phyloP scores from a whole-genome alignment of 2,329 filamentous ascomycete species.

The Aureobasidium subglaciale region DNA sequence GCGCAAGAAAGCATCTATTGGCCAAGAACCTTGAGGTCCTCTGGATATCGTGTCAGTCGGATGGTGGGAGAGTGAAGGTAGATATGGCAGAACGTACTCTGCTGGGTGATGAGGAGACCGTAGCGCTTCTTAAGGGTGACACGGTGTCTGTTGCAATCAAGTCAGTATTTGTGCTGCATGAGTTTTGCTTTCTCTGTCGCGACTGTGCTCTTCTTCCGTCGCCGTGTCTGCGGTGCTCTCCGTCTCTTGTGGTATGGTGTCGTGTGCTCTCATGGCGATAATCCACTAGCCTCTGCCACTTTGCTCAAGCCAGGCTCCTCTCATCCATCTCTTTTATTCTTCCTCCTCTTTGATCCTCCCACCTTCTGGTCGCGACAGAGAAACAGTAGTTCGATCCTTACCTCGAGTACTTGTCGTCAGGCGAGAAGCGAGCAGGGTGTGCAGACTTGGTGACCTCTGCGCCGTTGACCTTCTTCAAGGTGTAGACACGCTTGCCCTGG shows the following conservation, averaged over 20 bases:
- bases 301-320: no score
- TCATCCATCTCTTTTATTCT: no score
- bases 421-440: constrained; percentile 92
- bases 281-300: no score
- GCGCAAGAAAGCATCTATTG: constrained; percentile 6
- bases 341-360: not conserved
- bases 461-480: constrained; percentile 78
- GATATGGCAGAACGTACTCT: not conserved
- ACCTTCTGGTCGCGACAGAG: not conserved
- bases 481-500: constrained; percentile 84
- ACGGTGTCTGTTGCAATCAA: constrained; percentile 58
- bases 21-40: constrained; percentile 17
- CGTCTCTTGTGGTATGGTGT: not conserved
- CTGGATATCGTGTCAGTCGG: not conserved
- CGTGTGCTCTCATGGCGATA: not conserved
- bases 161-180: not conserved
- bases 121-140: constrained; percentile 94
- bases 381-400: constrained; percentile 26
- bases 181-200: not conserved
- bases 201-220: not conserved
- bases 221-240: not conserved
- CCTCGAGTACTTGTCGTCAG: constrained; percentile 96
- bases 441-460: constrained; percentile 91
- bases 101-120: constrained; percentile 78
- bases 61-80: not conserved